These are phyloP conservation scores for Polyporus tsugae DNA, from an alignment of 1,284 basidiomycete species.

Conservation along the genomic window DNA sequence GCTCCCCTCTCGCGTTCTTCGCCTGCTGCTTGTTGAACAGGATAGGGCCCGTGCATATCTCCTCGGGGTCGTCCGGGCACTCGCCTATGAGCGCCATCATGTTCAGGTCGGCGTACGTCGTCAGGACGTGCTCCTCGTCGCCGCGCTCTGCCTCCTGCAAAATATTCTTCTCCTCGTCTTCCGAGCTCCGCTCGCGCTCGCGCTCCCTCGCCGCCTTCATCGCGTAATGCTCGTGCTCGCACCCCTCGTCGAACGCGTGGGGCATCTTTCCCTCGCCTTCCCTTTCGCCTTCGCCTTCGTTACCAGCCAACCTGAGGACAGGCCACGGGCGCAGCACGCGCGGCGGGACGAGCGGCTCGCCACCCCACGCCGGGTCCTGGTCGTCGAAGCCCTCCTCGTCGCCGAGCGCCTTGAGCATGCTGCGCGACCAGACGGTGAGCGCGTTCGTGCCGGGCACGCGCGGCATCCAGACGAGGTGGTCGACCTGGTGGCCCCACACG, in stretches of 20 bases:
- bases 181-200: too few relatives aligned
- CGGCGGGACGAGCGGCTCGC: slow-evolving; percentile 30
- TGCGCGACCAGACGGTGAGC: slow-evolving; percentile 45
- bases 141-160: not conserved
- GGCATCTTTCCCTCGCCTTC: not conserved
- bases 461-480: slow-evolving; percentile 37
- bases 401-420: slow-evolving; percentile 44
- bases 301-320: slow-evolving; percentile 28
- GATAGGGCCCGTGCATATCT: slow-evolving; percentile 20
- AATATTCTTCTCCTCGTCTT: not conserved
- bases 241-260: slow-evolving; percentile 29
- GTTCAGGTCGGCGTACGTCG: not conserved
- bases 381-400: slow-evolving; percentile 33
- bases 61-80: slow-evolving; percentile 13
- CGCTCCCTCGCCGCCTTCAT: not conserved
- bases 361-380: slow-evolving; percentile 16
- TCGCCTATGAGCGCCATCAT: slow-evolving; percentile 12
- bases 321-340: slow-evolving; percentile 38
- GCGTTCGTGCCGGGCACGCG: slow-evolving; percentile 39
- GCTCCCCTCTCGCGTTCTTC: not conserved
- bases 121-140: not conserved
- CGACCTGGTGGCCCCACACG: slow-evolving; percentile 44
- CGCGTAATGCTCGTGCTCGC: slow-evolving; percentile 28
- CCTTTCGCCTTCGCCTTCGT: not conserved
- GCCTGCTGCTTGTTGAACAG: slow-evolving; percentile 1